Conservation (phyloP, 768 basidiomycete species). For the Hemileccinum impolitum region DNA sequence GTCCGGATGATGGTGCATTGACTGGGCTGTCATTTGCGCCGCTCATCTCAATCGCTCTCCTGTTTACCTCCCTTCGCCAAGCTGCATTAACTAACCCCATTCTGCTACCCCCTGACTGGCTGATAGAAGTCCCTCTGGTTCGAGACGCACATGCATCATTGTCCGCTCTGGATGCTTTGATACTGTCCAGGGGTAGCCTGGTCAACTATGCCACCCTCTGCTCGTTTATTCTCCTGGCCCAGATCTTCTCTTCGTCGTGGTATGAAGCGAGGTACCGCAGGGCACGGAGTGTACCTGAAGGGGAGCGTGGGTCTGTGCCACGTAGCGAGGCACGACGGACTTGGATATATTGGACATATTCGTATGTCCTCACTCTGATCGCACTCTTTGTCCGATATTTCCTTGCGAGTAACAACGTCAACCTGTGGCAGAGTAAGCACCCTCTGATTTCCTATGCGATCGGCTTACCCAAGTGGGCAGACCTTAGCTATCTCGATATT, state of each 20-base stretch:
- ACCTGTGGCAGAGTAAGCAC: conserved; percentile 70
- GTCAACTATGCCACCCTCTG: conserved; percentile 80
- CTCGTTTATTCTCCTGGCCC: conserved; percentile 73
- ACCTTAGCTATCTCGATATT: conserved; percentile 75
- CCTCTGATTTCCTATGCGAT: neutral
- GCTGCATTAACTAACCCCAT: conserved; percentile 25
- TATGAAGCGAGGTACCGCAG: conserved; percentile 54
- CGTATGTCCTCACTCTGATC: conserved; percentile 47
- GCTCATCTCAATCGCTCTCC: conserved; percentile 67
- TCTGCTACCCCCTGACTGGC: conserved; percentile 63
- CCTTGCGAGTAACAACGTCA: conserved; percentile 40
- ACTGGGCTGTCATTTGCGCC: conserved; percentile 85
- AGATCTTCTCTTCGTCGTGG: conserved; percentile 76
- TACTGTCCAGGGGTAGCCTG: conserved; percentile 69
- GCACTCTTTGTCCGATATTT: conserved; percentile 49
- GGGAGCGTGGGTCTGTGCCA: conserved; percentile 73
- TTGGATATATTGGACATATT: conserved; percentile 64
- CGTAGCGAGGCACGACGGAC: conserved; percentile 64
- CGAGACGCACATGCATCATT: conserved; percentile 42
- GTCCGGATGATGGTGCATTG: conserved; percentile 79
- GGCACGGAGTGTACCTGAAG: conserved; percentile 46
- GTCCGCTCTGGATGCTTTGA: conserved; percentile 50
- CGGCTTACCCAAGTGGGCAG: conserved; percentile 37
- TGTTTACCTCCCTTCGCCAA: conserved; percentile 50
- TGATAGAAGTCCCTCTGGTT: conserved; percentile 67